phyloP scores from a whole-genome alignment of 1,139 yeast species.

The Saccharomyces hybrid region DNA sequence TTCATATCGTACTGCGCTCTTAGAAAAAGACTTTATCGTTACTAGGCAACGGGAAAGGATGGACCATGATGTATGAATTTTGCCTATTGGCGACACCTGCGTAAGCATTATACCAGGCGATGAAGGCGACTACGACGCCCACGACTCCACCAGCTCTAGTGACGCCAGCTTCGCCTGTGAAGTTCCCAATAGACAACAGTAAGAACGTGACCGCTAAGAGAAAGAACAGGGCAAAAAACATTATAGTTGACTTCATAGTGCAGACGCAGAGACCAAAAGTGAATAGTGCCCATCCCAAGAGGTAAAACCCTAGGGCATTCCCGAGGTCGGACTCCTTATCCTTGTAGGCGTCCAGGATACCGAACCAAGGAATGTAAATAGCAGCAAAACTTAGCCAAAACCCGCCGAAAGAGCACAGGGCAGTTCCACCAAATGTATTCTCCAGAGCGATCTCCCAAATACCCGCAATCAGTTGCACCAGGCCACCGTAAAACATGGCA shows the following conservation, averaged over 20 bases:
- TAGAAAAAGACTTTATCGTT: constrained; percentile 10
- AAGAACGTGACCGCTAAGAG: constrained; percentile 55
- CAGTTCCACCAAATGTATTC: constrained; percentile 70
- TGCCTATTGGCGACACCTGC: constrained; percentile 64
- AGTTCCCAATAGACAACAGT: constrained; percentile 54
- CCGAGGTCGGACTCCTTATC: constrained; percentile 32
- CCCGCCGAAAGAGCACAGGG: constrained; percentile 62
- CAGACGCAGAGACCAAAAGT: constrained; percentile 52
- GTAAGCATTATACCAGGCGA: constrained; percentile 70
- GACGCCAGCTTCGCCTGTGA: constrained; percentile 35
- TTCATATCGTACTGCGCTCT: not conserved
- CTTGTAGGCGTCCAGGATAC: constrained; percentile 44
- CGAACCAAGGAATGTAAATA: constrained; percentile 52
- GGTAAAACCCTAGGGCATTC: constrained; percentile 51
- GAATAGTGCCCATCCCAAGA: constrained; percentile 61
- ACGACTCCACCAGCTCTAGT: constrained; percentile 59
- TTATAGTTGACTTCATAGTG: constrained; percentile 62
- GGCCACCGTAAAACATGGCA: constrained; percentile 83
- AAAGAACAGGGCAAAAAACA: constrained; percentile 55
- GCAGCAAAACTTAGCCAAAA: constrained; percentile 67
- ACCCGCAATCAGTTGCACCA: constrained; percentile 62
- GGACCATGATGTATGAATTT: constrained; percentile 52
- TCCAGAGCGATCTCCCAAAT: constrained; percentile 54
- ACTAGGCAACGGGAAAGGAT: constrained; percentile 45
- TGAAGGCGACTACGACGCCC: constrained; percentile 57